Conservation (phyloP, 768 basidiomycete species). For the Podaxis sp. region DNA sequence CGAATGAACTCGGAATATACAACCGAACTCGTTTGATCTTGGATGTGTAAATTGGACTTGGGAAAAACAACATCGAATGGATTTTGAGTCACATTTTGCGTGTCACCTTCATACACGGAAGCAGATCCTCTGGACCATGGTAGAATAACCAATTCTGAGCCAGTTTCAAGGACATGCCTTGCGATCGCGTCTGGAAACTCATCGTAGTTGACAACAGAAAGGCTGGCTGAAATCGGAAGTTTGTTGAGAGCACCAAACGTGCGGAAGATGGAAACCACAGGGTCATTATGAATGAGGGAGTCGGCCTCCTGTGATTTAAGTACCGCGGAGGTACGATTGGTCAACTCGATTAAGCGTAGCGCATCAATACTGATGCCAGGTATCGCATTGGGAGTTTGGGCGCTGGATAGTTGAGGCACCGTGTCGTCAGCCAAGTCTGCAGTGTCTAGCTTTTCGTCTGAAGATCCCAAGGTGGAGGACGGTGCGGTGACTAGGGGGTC, state of each 20-base stretch:
- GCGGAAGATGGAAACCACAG: constrained; percentile 69
- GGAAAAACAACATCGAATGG: constrained; percentile 84
- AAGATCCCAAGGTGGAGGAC: constrained; percentile 8
- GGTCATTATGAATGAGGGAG: constrained; percentile 64
- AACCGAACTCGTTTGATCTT: constrained; percentile 51
- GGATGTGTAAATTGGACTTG: constrained; percentile 32
- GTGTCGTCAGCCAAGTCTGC: neutral
- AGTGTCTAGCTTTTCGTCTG: constrained; percentile 28
- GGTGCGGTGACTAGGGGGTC: constrained; percentile 1
- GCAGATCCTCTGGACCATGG: constrained; percentile 69
- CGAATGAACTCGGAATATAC: constrained; percentile 85
- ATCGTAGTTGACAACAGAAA: constrained; percentile 75
- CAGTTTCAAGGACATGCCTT: constrained; percentile 52
- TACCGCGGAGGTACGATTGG: constrained; percentile 83
- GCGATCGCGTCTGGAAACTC: constrained; percentile 70
- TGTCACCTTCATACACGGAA: constrained; percentile 21
- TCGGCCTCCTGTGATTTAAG: constrained; percentile 80
- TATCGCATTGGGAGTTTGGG: neutral
- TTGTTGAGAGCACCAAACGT: constrained; percentile 75
- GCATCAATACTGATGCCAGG: constrained; percentile 57
- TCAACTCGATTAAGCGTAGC: constrained; percentile 86
- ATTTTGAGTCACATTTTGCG: constrained; percentile 39
- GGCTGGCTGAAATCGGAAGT: constrained; percentile 61
- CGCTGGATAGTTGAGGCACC: constrained; percentile 9
- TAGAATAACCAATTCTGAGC: constrained; percentile 74